These are phyloP conservation scores for Piromyces sp. DNA, from an alignment of 192 early-diverging fungal species.

Conservation along the genomic window DNA sequence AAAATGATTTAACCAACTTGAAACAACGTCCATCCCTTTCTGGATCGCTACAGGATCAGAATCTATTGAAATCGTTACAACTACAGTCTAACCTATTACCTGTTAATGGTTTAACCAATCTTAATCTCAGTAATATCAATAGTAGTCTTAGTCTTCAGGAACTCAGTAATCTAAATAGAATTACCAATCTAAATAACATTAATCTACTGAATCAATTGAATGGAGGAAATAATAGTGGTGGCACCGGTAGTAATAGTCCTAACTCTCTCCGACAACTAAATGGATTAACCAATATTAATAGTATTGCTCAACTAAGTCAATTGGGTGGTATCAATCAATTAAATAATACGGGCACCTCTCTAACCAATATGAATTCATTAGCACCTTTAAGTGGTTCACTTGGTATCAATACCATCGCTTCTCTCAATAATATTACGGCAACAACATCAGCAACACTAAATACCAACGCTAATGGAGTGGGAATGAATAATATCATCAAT, in stretches of 20 bases:
- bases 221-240: background rate
- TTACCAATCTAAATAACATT: background rate
- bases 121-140: too few relatives aligned
- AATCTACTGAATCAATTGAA: background rate
- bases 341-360: background rate
- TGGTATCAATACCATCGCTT: background rate
- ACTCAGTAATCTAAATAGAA: background rate
- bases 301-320: background rate
- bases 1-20: too few relatives aligned
- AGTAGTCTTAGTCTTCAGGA: background rate
- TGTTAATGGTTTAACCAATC: too few relatives aligned
- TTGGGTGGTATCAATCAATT: background rate
- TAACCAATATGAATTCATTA: background rate
- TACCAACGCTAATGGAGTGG: background rate
- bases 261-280: too few relatives aligned
- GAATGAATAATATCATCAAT: background rate
- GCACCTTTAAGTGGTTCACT: background rate
- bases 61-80: too few relatives aligned
- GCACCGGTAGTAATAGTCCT: too few relatives aligned
- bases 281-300: background rate
- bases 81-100: too few relatives aligned
- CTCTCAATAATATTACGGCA: background rate
- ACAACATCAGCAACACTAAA: background rate
- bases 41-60: too few relatives aligned
- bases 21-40: too few relatives aligned